Conservation (phyloP, 768 basidiomycete species). For the Mycena galericulata region DNA sequence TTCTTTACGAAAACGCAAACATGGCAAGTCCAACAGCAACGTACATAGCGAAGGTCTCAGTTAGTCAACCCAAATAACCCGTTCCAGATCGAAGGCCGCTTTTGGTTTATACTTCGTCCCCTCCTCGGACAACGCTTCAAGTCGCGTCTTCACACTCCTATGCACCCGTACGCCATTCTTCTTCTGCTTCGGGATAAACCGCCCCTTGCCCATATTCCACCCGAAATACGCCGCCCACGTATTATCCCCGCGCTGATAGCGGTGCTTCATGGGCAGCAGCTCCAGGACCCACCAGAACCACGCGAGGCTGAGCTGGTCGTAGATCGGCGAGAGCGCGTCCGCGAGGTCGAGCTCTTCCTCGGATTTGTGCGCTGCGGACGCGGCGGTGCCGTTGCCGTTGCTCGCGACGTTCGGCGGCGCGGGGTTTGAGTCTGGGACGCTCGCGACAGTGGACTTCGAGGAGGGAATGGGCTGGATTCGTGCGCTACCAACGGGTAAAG, state of each 20-base stretch:
- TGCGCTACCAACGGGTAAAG: slow-evolving; percentile 33
- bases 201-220: slow-evolving; percentile 52
- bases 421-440: not conserved
- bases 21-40: too few species aligned
- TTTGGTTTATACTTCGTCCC: slow-evolving; percentile 53
- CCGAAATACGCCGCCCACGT: slow-evolving; percentile 43
- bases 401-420: not conserved
- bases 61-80: slow-evolving; percentile 53
- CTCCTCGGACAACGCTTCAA: slow-evolving; percentile 58
- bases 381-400: not conserved
- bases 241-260: slow-evolving; percentile 49
- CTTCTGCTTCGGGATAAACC: slow-evolving; percentile 57
- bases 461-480: slow-evolving; percentile 38
- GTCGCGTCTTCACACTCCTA: slow-evolving; percentile 63
- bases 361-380: slow-evolving; percentile 28
- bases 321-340: slow-evolving; percentile 60
- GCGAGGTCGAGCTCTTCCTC: slow-evolving; percentile 67
- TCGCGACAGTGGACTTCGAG: slow-evolving; percentile 5
- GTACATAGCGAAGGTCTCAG: not conserved
- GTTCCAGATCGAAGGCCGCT: slow-evolving; percentile 48
- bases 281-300: slow-evolving; percentile 75
- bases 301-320: slow-evolving; percentile 61
- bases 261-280: slow-evolving; percentile 51
- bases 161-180: slow-evolving; percentile 61
- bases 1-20: too few species aligned